Evolutionary conservation across 2,329 filamentous ascomycete species (phyloP).

Genomic region (Verticillium albo-atrum): DNA sequence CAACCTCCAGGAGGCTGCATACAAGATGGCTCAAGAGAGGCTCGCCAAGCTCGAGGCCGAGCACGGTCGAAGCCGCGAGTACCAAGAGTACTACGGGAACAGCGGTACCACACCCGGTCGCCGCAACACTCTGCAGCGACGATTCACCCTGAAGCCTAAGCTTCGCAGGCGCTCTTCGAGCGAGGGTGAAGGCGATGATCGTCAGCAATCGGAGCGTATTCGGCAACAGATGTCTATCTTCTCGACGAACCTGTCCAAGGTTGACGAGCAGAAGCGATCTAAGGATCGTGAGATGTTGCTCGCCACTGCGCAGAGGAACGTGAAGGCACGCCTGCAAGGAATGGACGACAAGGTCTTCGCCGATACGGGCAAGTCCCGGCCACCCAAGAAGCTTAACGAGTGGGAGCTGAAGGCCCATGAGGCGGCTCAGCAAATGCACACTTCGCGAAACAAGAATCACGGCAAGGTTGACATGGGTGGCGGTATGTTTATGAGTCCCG

Average conservation of each 20-base stretch:
- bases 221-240: conserved; percentile 76
- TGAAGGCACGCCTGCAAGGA: conserved; percentile 69
- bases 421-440: conserved; percentile 61
- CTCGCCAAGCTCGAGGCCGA: conserved; percentile 76
- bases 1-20: conserved; percentile 79
- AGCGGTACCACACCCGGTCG: conserved; percentile 29
- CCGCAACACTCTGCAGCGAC: conserved; percentile 18
- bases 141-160: conserved; percentile 49
- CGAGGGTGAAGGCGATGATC: conserved; percentile 58
- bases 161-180: conserved; percentile 62
- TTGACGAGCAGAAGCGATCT: conserved; percentile 70
- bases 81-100: conserved; percentile 72
- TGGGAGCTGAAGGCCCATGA: conserved; percentile 77
- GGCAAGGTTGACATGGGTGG: conserved; percentile 68
- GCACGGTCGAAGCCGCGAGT: conserved; percentile 55
- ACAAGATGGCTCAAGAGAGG: conserved; percentile 79
- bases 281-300: conserved; percentile 72
- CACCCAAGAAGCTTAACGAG: conserved; percentile 63
- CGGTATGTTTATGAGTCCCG: conserved; percentile 73
- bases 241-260: conserved; percentile 59
- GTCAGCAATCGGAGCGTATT: conserved; percentile 66
- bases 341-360: conserved; percentile 80
- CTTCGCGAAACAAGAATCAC: conserved; percentile 36
- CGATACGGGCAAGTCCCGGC: conserved; percentile 66
- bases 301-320: conserved; percentile 78